These are phyloP conservation scores for Paraurostyla sp. DNA, from an alignment of 73 alveolate species.

Conservation along the genomic window DNA sequence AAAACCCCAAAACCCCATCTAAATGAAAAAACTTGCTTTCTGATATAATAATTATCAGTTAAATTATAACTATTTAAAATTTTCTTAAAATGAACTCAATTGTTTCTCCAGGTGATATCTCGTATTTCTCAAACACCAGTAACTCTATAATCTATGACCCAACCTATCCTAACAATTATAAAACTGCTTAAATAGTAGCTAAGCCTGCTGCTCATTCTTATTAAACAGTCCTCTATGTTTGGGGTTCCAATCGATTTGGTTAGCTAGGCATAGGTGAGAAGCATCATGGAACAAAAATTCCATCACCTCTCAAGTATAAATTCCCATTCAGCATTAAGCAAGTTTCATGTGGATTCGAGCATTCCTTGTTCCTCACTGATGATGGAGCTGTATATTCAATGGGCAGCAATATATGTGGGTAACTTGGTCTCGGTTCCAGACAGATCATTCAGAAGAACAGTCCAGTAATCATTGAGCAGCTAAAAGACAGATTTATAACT, in stretches of 20 bases:
- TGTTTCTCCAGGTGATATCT: too few relatives aligned
- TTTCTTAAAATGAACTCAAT: too few relatives aligned
- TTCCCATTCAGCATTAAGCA: slow-evolving; percentile 57
- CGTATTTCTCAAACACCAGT: too few relatives aligned
- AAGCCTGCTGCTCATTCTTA: too few relatives aligned
- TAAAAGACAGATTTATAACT: slow-evolving; percentile 51
- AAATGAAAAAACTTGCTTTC: too few relatives aligned
- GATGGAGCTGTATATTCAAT: slow-evolving; percentile 72
- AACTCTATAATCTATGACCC: too few relatives aligned
- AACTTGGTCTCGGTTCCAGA: slow-evolving; percentile 80
- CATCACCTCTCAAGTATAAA: slow-evolving; percentile 67
- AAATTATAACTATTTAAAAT: too few relatives aligned
- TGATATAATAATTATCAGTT: too few relatives aligned
- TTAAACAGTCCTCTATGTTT: slow-evolving; percentile 61
- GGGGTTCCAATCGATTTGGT: slow-evolving; percentile 70
- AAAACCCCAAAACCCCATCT: too few relatives aligned
- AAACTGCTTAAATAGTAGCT: too few relatives aligned
- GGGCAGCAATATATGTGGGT: slow-evolving; percentile 86
- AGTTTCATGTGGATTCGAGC: slow-evolving; percentile 82
- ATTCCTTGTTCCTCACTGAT: slow-evolving; percentile 70
- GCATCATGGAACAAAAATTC: slow-evolving; percentile 26
- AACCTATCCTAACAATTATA: too few relatives aligned
- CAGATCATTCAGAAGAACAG: slow-evolving; percentile 57
- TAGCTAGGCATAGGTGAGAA: slow-evolving; percentile 62
- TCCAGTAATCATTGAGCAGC: slow-evolving; percentile 72